These are phyloP conservation scores for Parastagonospora nodorum DNA, from an alignment of 2,329 filamentous ascomycete genomes.

Conservation along the genomic window DNA sequence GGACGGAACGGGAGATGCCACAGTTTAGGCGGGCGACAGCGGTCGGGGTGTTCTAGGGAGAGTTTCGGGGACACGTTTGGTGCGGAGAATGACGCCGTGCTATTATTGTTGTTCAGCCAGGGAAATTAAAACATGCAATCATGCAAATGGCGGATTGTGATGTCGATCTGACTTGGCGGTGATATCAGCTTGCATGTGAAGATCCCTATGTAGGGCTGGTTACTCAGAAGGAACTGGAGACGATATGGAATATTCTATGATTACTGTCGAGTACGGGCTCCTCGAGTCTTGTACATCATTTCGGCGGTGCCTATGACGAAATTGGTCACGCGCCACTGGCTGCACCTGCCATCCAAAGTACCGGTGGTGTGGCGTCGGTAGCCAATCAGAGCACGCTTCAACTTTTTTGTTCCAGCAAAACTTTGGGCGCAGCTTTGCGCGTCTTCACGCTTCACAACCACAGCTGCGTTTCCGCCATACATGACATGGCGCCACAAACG, in stretches of 20 bases:
- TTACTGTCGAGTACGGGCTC: neutral
- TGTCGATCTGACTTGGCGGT: slow-evolving; percentile 27
- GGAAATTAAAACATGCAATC: slow-evolving; percentile 21
- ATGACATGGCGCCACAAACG: slow-evolving; percentile 40
- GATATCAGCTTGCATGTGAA: slow-evolving; percentile 28
- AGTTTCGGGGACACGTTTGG: slow-evolving; percentile 9
- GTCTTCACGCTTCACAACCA: slow-evolving; percentile 1
- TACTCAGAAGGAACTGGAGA: neutral
- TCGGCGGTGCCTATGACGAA: slow-evolving; percentile 4
- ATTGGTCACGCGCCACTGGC: slow-evolving; percentile 4
- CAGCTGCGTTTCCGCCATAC: neutral
- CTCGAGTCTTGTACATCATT: neutral
- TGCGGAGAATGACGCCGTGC: slow-evolving; percentile 4
- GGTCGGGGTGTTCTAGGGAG: slow-evolving; percentile 22
- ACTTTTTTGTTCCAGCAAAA: slow-evolving; percentile 26
- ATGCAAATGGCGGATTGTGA: slow-evolving; percentile 23
- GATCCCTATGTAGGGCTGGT: neutral
- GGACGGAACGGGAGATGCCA: slow-evolving; percentile 38
- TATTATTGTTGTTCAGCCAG: slow-evolving; percentile 19
- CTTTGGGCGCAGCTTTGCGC: slow-evolving; percentile 7
- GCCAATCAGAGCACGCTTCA: slow-evolving; percentile 8
- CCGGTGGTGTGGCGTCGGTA: slow-evolving; percentile 10
- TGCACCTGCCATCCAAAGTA: neutral
- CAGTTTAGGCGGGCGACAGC: slow-evolving; percentile 32
- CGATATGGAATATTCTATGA: neutral